phyloP scores from a whole-genome alignment of 805 yeast species.

The Candida incommunis region DNA sequence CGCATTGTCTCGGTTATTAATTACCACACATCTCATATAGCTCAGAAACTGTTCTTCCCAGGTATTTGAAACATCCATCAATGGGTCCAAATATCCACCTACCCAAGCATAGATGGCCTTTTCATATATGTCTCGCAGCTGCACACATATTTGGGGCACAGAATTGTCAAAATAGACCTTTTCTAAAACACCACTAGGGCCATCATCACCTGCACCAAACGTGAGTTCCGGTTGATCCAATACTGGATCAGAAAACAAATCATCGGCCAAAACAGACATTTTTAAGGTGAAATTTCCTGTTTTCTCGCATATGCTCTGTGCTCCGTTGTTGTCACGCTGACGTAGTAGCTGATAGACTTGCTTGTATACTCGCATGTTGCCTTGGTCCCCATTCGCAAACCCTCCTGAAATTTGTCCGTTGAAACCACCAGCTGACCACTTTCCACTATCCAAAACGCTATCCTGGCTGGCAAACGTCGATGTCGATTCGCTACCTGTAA shows the following conservation, averaged over 20 bases:
- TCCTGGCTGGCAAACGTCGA: too few species aligned
- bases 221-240: background rate
- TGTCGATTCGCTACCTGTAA: too few species aligned
- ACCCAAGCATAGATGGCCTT: background rate
- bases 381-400: too few species aligned
- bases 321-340: background rate
- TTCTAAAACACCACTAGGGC: background rate
- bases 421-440: too few species aligned
- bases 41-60: background rate
- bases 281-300: background rate
- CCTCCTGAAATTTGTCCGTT: too few species aligned
- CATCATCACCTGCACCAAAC: background rate
- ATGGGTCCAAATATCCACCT: background rate
- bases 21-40: background rate
- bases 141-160: background rate
- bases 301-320: background rate
- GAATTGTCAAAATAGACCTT: background rate
- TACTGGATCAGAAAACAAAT: background rate
- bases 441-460: too few species aligned
- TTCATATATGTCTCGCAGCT: background rate
- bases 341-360: background rate
- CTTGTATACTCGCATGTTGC: background rate
- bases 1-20: background rate
- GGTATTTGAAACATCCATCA: background rate
- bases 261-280: background rate